Conservation (phyloP, 345 rosid genomes). For the Acer campestre region DNA sequence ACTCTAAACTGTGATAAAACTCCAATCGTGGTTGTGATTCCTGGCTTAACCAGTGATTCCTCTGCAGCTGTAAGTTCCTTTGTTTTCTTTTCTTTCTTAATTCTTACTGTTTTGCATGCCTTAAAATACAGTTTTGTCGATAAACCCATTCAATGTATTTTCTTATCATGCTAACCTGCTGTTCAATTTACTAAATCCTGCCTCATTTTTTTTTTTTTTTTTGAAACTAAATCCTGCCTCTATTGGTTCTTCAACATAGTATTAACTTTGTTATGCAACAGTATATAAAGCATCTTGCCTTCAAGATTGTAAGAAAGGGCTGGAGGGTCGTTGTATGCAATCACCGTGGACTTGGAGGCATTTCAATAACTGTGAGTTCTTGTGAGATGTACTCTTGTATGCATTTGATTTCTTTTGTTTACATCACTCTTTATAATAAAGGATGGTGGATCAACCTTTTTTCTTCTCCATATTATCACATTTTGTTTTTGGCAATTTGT, state of each 20-base stretch:
- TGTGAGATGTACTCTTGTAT: constrained; percentile 9
- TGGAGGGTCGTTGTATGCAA: constrained; percentile 47
- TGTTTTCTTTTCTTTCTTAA: neutral
- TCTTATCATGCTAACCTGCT: neutral
- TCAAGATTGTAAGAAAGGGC: constrained; percentile 30
- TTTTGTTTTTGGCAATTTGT: neutral
- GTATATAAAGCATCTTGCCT: constrained; percentile 45
- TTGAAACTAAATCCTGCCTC: neutral
- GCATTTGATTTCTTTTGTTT: constrained; percentile 2
- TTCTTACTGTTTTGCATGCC: neutral
- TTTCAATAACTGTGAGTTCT: constrained; percentile 40
- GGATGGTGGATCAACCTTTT: neutral
- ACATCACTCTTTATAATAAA: neutral
- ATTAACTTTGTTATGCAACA: constrained; percentile 12
- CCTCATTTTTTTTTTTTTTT: neutral
- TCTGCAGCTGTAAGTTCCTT: constrained; percentile 37
- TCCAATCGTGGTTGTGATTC: constrained; percentile 50
- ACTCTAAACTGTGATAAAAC: constrained; percentile 28
- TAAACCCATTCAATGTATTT: neutral
- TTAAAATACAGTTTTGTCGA: neutral
- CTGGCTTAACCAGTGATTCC: constrained; percentile 63
- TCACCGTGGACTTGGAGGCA: constrained; percentile 49
- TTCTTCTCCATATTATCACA: neutral
- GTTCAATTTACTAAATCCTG: neutral
- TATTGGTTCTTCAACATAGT: constrained; percentile 1